These are phyloP conservation scores for Pezicula neosporulosa DNA, from an alignment of 2,329 filamentous ascomycete genomes.

Conservation along the genomic window DNA sequence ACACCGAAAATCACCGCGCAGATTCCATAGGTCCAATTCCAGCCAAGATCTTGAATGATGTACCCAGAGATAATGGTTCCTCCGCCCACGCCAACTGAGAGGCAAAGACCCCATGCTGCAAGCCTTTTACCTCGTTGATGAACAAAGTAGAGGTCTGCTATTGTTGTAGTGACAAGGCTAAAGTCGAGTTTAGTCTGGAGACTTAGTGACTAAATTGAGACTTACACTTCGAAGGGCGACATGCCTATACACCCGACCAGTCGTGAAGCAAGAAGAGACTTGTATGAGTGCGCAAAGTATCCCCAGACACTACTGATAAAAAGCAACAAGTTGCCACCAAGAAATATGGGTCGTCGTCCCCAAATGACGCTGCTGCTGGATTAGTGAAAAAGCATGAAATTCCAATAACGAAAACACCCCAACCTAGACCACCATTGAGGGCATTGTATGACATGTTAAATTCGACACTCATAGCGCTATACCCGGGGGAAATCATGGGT, in stretches of 20 bases:
- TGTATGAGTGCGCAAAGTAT: slow-evolving; percentile 10
- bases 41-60: slow-evolving; percentile 29
- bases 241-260: slow-evolving; percentile 13
- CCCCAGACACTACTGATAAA: slow-evolving; percentile 13
- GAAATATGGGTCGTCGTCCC: slow-evolving; percentile 13
- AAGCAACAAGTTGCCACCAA: slow-evolving; percentile 11
- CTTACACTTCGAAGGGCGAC: slow-evolving; percentile 13
- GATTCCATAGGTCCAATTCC: slow-evolving; percentile 28
- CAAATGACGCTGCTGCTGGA: slow-evolving; percentile 10
- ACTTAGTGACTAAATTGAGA: neutral
- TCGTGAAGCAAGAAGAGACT: slow-evolving; percentile 8
- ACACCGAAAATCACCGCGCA: slow-evolving; percentile 36
- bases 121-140: slow-evolving; percentile 13
- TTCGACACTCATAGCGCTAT: slow-evolving; percentile 27
- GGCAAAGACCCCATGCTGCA: slow-evolving; percentile 15
- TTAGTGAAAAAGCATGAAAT: slow-evolving; percentile 20
- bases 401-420: slow-evolving; percentile 29
- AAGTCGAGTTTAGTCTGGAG: no score
- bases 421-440: slow-evolving; percentile 30
- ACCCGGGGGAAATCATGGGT: slow-evolving; percentile 34
- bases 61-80: slow-evolving; percentile 32
- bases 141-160: slow-evolving; percentile 13
- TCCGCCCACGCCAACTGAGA: slow-evolving; percentile 6
- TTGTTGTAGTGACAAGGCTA: slow-evolving; percentile 11
- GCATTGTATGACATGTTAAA: slow-evolving; percentile 30